Evolutionary conservation across 1,139 yeast species (phyloP).

Genomic region (Diutina pseudorugosa): DNA sequence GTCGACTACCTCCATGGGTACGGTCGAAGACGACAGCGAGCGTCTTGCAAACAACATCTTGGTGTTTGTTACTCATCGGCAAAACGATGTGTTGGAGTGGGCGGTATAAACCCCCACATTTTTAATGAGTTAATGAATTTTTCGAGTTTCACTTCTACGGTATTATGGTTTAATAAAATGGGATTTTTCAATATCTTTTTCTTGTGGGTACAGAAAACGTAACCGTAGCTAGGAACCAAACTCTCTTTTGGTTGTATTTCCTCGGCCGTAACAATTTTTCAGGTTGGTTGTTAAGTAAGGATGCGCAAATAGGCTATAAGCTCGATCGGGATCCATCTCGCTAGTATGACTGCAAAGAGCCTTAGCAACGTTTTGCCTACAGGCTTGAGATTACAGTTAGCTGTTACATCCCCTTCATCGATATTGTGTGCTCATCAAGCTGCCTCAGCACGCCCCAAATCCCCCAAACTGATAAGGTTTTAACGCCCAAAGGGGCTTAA

Average conservation of each 20-base stretch:
- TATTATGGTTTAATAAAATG: background rate
- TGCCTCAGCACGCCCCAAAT: background rate
- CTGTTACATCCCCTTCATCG: background rate
- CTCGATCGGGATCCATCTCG: background rate
- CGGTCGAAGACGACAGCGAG: background rate
- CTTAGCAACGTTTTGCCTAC: too few relatives aligned
- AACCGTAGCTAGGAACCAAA: too few relatives aligned
- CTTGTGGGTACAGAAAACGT: too few relatives aligned
- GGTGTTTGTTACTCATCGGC: background rate
- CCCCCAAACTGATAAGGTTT: background rate
- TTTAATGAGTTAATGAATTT: background rate
- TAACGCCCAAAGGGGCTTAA: background rate
- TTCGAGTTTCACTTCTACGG: background rate
- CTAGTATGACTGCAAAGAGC: background rate
- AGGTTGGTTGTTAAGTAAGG: background rate
- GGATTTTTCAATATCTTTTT: background rate
- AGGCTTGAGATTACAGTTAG: background rate
- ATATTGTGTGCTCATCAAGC: background rate
- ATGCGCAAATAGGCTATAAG: background rate
- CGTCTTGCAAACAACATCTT: conserved; percentile 1
- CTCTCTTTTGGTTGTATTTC: too few relatives aligned
- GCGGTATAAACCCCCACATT: background rate
- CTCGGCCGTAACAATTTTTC: too few relatives aligned
- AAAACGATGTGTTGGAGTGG: background rate
- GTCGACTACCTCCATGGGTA: background rate